Conservation (phyloP, 352 stramenopile genomes). For the Globisporangium iwayamae region DNA sequence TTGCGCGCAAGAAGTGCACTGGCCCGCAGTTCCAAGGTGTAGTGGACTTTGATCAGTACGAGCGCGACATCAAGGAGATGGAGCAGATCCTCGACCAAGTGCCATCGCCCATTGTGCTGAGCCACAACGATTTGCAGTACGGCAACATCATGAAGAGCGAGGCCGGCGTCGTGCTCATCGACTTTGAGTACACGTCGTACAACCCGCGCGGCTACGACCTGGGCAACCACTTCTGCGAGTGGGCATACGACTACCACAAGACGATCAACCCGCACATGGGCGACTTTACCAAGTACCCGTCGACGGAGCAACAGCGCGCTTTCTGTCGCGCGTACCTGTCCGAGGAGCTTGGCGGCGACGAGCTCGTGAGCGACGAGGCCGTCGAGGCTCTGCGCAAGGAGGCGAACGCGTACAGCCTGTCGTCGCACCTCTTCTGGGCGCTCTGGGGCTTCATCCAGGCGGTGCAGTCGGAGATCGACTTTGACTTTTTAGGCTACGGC, state of each 20-base stretch:
- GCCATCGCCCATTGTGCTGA: conserved; percentile 76
- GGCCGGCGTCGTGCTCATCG: conserved; percentile 79
- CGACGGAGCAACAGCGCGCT: conserved; percentile 48
- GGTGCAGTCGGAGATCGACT: conserved; percentile 87
- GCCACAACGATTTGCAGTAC: conserved; percentile 92
- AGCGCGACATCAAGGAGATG: conserved; percentile 47
- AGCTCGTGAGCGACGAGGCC: conserved; percentile 44
- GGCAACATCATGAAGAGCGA: conserved; percentile 90
- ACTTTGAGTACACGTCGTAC: conserved; percentile 94
- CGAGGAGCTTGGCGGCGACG: conserved; percentile 33
- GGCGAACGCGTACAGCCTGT: conserved; percentile 82
- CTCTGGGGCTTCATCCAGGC: conserved; percentile 91
- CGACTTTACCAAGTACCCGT: conserved; percentile 77
- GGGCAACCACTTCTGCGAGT: conserved; percentile 92
- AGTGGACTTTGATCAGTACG: conserved; percentile 49
- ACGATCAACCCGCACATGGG: conserved; percentile 73
- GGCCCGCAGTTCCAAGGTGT: conserved; percentile 36
- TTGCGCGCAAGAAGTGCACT: conserved; percentile 55
- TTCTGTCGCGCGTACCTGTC: conserved; percentile 73
- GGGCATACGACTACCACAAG: conserved; percentile 82
- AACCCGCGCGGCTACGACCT: conserved; percentile 90
- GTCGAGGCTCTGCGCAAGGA: conserved; percentile 61
- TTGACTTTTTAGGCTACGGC: conserved; percentile 90
- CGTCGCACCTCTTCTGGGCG: conserved; percentile 88
- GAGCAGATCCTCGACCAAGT: conserved; percentile 51